Conservation (phyloP, 1,284 basidiomycete genomes). For the Trametes hirsuta region DNA sequence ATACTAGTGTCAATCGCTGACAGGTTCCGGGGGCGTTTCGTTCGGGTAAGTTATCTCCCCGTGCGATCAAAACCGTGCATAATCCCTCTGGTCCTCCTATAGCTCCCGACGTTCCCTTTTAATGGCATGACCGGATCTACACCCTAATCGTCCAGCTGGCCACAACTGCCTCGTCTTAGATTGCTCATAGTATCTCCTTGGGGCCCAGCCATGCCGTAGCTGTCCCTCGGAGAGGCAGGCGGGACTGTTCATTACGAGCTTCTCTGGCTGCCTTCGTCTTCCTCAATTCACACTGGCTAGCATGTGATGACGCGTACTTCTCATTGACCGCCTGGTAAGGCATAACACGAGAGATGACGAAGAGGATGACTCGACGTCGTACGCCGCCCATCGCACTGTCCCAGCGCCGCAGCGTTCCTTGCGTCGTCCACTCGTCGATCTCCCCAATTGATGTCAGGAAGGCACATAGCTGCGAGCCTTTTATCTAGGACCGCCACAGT, state of each 20-base stretch:
- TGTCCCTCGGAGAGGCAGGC: background rate
- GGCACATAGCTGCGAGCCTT: conserved; percentile 1
- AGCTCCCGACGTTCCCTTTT: background rate
- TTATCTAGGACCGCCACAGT: conserved; percentile 9
- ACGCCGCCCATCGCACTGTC: conserved; percentile 1
- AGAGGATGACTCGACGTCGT: conserved; percentile 9
- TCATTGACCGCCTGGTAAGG: conserved; percentile 13
- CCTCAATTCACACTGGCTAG: conserved; percentile 11
- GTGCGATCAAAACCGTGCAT: background rate
- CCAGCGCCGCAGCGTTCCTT: background rate
- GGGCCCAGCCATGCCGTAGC: conserved; percentile 10
- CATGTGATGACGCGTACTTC: conserved; percentile 19
- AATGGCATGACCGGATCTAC: conserved; percentile 11
- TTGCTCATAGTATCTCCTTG: background rate
- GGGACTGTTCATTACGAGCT: conserved; percentile 4
- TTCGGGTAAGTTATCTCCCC: conserved; percentile 1
- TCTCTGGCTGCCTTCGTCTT: conserved; percentile 7
- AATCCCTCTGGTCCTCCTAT: background rate
- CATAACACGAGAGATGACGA: conserved; percentile 10
- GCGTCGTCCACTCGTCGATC: conserved; percentile 4
- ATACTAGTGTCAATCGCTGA: background rate
- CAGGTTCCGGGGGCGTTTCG: background rate
- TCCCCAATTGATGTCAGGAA: background rate
- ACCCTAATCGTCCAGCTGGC: background rate
- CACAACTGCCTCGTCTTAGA: background rate